Evolutionary conservation across 2,329 filamentous ascomycete genomes (phyloP).

Genomic region (Fusarium circinatum): DNA sequence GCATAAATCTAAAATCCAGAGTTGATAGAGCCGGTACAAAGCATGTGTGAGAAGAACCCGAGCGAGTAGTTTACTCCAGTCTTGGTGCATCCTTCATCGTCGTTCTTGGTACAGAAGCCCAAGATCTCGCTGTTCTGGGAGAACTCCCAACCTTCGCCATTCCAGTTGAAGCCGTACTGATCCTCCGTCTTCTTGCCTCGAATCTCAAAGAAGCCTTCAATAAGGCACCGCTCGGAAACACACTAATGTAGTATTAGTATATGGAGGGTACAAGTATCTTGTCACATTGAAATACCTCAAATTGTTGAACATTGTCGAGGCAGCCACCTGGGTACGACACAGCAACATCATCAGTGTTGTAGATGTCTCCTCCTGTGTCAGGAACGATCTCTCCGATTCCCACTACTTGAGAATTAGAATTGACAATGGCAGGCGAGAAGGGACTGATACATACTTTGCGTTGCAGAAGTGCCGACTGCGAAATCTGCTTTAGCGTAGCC

Average conservation of each 20-base stretch:
- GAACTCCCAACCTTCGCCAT: background rate
- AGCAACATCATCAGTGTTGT: background rate
- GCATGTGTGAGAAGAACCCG: background rate
- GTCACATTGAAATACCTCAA: background rate
- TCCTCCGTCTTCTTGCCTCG: background rate
- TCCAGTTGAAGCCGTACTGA: background rate
- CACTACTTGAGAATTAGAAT: background rate
- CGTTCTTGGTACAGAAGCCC: background rate
- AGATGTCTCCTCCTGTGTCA: background rate
- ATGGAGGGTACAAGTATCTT: accelerated
- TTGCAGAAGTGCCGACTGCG: background rate
- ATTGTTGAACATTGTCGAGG: background rate
- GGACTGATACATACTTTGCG: background rate
- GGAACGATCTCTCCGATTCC: background rate
- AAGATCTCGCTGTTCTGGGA: background rate
- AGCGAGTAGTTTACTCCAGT: background rate
- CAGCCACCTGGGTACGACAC: background rate
- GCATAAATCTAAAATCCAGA: background rate
- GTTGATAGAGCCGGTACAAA: background rate
- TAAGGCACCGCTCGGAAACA: background rate
- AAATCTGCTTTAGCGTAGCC: background rate
- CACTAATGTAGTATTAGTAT: background rate
- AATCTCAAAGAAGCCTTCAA: background rate
- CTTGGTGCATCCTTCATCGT: background rate
- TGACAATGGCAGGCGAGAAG: too few relatives aligned